Percentiles rank a stretch among this genome's conserved stretches.
Conservation (phyloP, 352 stramenopile species). For the Thraustochytrium sp. region DNA sequence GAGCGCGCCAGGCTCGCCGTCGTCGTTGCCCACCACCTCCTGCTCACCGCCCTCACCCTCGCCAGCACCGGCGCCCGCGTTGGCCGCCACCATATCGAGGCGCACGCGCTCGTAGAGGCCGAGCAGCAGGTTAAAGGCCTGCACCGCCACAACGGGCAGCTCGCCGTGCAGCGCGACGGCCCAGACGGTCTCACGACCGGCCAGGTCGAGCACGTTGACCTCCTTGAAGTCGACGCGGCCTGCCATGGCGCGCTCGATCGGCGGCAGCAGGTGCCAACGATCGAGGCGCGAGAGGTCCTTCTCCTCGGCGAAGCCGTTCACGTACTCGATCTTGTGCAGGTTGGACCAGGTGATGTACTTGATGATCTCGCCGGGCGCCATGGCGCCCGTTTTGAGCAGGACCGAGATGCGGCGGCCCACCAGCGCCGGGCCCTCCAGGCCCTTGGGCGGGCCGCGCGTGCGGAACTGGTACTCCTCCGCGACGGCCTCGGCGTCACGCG, state of each 20-base stretch:
- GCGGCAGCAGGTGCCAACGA: slow-evolving; percentile 8
- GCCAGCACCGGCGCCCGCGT: background rate
- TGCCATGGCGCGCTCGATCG: background rate
- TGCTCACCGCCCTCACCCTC: background rate
- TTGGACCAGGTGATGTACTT: slow-evolving; percentile 36
- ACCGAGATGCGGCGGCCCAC: background rate
- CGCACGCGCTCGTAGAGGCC: background rate
- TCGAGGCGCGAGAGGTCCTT: slow-evolving; percentile 5
- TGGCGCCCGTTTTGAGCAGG: slow-evolving; percentile 18
- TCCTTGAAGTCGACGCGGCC: background rate
- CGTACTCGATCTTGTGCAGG: slow-evolving; percentile 30
- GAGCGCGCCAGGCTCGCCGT: background rate
- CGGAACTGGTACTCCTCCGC: background rate
- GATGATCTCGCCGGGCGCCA: slow-evolving; percentile 5
- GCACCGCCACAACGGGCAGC: background rate
- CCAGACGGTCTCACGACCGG: slow-evolving; percentile 7
- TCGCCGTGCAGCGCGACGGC: slow-evolving; percentile 12
- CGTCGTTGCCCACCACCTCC: too few relatives aligned
- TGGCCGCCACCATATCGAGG: background rate
- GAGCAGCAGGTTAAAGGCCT: slow-evolving; percentile 23
- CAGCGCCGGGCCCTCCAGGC: background rate
- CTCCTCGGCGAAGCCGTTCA: slow-evolving; percentile 24
- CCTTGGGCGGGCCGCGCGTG: background rate
- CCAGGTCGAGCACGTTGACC: background rate
- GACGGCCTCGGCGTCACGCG: slow-evolving; percentile 5